Base-by-base conservation (phyloP, 1,284 basidiomycete species). In the Neotropicomus parvogracilis region DNA sequence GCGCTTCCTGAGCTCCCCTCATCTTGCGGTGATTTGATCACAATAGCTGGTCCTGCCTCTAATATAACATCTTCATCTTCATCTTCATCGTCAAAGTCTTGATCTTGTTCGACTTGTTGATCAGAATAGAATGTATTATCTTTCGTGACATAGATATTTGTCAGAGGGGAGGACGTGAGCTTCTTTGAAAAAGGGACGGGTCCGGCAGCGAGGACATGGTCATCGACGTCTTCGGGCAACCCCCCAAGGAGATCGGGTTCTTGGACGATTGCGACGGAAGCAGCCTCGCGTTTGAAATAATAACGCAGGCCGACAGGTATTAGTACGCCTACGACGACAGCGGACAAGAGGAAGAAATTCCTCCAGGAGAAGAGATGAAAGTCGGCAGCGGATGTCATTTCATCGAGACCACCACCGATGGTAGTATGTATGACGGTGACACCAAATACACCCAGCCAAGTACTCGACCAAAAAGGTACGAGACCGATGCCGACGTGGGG, bases 381-480 rank as follows among this genome's bases (percentile, higher is more conserved):
- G 66, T 97, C 95, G 33, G 83, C 88, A 0, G 94, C 77, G 33
- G 83, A 85, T 4, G 95, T 95, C 93, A 99, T 97, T 54, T 94
- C 83, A 59, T 97, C 95, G 26, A 99, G 76, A 10, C 90, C 88
- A 16, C 90, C 87, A 3, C 95, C 95, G 55, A 99, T 95, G 12
- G 92, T 94, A 0, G 91, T 93, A 66, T 99, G 95, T 60, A 99
- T 98, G 54, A 95, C 88, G 0, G 83, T 85, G 32, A 95, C 88
- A 38, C 94, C 94, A 45, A 94, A 80, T 57, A 97, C 92, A 1
- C 95, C 95, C 28, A 97, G 74, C 68, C 89, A 93, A 1, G 92
- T 94, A 57, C 85, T 88, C 43, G 81, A 71, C 94, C 94, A 99
- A 69, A 99, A 99, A 0, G 88, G 79, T 16, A 84, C 66, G 43